These are phyloP conservation scores for Pleurotus eryngii DNA, from an alignment of 768 basidiomycete genomes.

Conservation along the genomic window DNA sequence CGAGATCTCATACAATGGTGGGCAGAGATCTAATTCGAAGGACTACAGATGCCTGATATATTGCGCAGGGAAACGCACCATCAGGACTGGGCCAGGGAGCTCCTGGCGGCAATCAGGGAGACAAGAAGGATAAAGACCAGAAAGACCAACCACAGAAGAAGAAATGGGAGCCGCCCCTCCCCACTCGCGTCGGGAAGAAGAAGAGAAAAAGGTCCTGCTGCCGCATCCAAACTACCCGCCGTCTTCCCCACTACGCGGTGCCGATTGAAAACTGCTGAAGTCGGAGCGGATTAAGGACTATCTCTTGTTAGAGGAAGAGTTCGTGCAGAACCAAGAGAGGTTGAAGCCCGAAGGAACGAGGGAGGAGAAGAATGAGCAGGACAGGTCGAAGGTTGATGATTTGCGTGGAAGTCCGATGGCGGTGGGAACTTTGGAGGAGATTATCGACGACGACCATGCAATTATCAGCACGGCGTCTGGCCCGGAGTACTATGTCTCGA, in stretches of 20 bases:
- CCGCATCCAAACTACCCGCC: conserved; percentile 87
- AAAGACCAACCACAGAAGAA: conserved; percentile 66
- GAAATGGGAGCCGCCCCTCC: conserved; percentile 98
- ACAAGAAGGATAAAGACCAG: conserved; percentile 43
- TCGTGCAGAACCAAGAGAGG: conserved; percentile 88
- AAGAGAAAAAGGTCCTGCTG: conserved; percentile 90
- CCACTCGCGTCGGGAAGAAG: conserved; percentile 96
- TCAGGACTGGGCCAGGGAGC: conserved; percentile 44
- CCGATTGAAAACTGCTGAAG: conserved; percentile 92
- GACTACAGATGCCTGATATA: not conserved
- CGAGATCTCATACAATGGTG: conserved; percentile 29
- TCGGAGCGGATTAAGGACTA: conserved; percentile 99
- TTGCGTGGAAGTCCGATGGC: conserved; percentile 95
- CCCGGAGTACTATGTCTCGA: conserved; percentile 95
- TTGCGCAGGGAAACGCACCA: conserved; percentile 66
- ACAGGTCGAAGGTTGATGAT: conserved; percentile 90
- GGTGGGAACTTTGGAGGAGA: conserved; percentile 97
- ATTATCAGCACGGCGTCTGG: conserved; percentile 94
- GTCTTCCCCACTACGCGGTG: conserved; percentile 95
- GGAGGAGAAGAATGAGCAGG: conserved; percentile 96
- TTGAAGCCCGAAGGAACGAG: conserved; percentile 82
- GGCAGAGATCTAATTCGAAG: conserved; percentile 5
- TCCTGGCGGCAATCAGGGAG: conserved; percentile 30
- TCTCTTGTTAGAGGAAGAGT: conserved; percentile 92
- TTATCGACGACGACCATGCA: conserved; percentile 98